Conservation (phyloP, 2,329 filamentous ascomycete genomes). For the Aspergillus fumigatus region DNA sequence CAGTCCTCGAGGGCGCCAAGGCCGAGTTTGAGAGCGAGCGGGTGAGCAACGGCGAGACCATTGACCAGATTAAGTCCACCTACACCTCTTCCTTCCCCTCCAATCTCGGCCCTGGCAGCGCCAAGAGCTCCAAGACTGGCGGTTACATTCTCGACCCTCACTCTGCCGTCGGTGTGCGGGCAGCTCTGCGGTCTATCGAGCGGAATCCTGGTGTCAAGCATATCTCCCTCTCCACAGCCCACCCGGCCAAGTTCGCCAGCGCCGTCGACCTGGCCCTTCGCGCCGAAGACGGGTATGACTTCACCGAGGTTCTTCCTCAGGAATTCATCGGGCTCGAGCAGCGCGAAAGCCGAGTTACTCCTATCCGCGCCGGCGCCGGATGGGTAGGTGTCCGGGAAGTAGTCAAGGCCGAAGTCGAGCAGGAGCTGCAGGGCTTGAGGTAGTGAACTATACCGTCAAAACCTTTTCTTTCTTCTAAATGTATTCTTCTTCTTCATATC, state of each 20-base stretch:
- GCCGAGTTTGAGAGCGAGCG: constrained; percentile 76
- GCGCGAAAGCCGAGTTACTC: constrained; percentile 68
- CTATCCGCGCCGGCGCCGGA: constrained; percentile 58
- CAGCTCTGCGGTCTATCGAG: constrained; percentile 64
- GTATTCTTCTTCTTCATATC: constrained; percentile 55
- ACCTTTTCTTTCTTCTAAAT: not conserved
- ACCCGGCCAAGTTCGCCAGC: constrained; percentile 88
- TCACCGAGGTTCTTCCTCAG: constrained; percentile 70
- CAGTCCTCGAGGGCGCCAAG: constrained; percentile 67
- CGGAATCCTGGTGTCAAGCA: constrained; percentile 55
- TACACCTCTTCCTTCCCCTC: constrained; percentile 55
- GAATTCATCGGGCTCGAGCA: constrained; percentile 78
- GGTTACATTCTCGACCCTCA: constrained; percentile 91
- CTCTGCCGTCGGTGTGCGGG: constrained; percentile 79
- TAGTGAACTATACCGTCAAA: constrained; percentile 1
- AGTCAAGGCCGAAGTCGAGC: constrained; percentile 66
- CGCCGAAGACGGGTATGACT: constrained; percentile 67
- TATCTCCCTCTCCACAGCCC: constrained; percentile 85
- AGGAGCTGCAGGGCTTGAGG: constrained; percentile 29
- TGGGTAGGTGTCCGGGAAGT: constrained; percentile 73
- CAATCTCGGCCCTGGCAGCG: constrained; percentile 26
- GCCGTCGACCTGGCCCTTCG: constrained; percentile 78
- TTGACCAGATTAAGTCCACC: constrained; percentile 59
- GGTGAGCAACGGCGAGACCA: constrained; percentile 60
- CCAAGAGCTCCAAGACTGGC: constrained; percentile 40